Conservation (phyloP, 2,329 filamentous ascomycete species). For the Epichloe hybrida region DNA sequence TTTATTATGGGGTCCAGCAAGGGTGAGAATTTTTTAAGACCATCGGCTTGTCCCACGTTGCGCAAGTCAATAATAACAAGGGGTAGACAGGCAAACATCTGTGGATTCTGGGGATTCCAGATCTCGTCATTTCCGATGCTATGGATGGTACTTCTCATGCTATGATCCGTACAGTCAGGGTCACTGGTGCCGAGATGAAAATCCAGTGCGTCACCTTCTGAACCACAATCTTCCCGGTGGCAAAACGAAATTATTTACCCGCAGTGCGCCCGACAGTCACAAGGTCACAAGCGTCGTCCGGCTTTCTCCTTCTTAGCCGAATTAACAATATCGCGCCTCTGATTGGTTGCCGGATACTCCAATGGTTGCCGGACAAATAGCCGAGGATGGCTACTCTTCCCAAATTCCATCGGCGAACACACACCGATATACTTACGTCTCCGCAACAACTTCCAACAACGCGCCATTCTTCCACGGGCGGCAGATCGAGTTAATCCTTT, state of each 20-base stretch:
- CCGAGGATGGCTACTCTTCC: slow-evolving; percentile 7
- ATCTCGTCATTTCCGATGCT: neutral
- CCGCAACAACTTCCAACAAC: neutral
- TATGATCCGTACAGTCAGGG: too few species aligned
- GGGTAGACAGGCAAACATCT: neutral
- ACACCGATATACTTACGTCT: neutral
- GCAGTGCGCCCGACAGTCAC: neutral
- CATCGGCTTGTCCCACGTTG: neutral
- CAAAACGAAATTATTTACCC: slow-evolving; percentile 2
- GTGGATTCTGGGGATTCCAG: neutral
- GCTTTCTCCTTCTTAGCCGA: slow-evolving; percentile 17
- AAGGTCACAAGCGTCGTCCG: slow-evolving; percentile 8
- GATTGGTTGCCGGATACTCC: slow-evolving; percentile 7
- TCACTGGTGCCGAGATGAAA: neutral
- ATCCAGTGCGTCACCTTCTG: neutral
- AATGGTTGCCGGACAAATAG: slow-evolving; percentile 5
- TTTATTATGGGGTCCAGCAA: neutral
- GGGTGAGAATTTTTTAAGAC: neutral
- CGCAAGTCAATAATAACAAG: neutral
- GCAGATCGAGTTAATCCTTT: neutral
- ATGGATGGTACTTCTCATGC: neutral
- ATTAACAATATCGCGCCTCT: slow-evolving; percentile 15
- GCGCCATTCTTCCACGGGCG: neutral
- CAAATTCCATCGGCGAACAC: slow-evolving; percentile 5
- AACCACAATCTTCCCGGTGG: neutral